Evolutionary conservation across 306 rosid genomes (phyloP), one percentile per base, ranked within the genome.

Genomic region (Carpinus fangiana): DNA sequence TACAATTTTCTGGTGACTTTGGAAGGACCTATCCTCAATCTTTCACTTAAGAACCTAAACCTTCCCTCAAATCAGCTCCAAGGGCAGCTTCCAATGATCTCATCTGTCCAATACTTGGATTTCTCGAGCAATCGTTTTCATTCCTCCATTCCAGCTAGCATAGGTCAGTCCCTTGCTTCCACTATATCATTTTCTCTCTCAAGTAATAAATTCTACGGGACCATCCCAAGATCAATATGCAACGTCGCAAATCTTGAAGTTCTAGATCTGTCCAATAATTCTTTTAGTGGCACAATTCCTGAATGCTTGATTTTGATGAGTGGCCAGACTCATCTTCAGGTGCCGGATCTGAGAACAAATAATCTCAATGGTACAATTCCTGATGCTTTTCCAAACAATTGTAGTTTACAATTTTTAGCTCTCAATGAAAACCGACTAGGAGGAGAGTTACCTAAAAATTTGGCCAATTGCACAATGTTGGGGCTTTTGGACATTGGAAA

Each of bases 401-500:
- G 90, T 38, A 5, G 3, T 54, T 9, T 87, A 0, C 16, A 14
- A 21, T 79, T 80, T 28, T 48, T 86, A 12, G 81, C 74, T 65
- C 69, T 89, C 14, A 72, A 57, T 17, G 61, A 20, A 0, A 89
- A 85, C 80, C 2, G 1, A 2, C 4, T 87, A 1, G 7, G 38
- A 7, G 90, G 95, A 17, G 2, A 14, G 12, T 41, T 89, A 55
- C 90, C 90, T 2, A 52, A 10, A 57, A 79, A 88, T 3, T 66
- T 89, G 0, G 28, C 21, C 2, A 75, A 74, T 3, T 89, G 89
- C 78, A 10, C 9, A 31, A 0, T 0, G 14, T 34, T 88, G 8
- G 84, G 85, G 60, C 81, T 85, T 23, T 5, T 88, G 18, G 77
- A 88, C 82, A 74, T 83, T 56, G 90, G 89, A 11, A 72, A 77